Evolutionary conservation across 805 yeast species (phyloP), one percentile per base, ranked within the genome.

Genomic region (Isabelozyma gotoi): DNA sequence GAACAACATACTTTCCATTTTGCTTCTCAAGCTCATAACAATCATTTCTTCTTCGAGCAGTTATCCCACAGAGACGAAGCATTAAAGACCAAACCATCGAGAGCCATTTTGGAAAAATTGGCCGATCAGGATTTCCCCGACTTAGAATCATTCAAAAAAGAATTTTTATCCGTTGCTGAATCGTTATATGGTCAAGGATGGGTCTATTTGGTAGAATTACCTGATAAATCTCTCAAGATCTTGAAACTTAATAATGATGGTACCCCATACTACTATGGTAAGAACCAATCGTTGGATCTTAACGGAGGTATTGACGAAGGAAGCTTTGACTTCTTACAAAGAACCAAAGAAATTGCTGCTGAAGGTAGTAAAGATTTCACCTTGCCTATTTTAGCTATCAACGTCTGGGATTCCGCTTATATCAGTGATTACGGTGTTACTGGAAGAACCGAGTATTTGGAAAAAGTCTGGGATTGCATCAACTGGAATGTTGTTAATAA

Each of bases 1-100:
- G 78, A 80, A 54, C 83, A 90, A 27, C 78, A 80, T 43, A 65
- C 80, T n/a, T 91, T 84, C 74, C 94, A 91, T 67, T 80, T 77
- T 57, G 97, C 98, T 2, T 87, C 96, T 4, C 96, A 87, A 61
- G 83, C 90, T 2, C 92, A 87, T 69, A 91, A 90, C 68, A 94
- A 94, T 70, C 99, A 92, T 67, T 75, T 94, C 40, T 89, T 86
- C 56, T 82, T 90, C 57, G 81, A 85, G 62, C 86, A 85, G 56
- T 67, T 84, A 38, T 52, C 66, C 10, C 61, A 63, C 38, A 57
- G 58, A 44, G 43, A 56, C 3, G 59, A 53, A 34, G 74, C 75
- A 5, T 39, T 51, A 29, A 43, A 53, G 24, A 66, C 75, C 12
- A 52, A 57, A 48, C 76, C 77, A 10, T 61, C 68, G 12, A 60